Percentiles rank a stretch among this genome's conserved stretches.
phyloP scores from a whole-genome alignment of 345 rosid genomes.

The Aquilaria yunnanensis region DNA sequence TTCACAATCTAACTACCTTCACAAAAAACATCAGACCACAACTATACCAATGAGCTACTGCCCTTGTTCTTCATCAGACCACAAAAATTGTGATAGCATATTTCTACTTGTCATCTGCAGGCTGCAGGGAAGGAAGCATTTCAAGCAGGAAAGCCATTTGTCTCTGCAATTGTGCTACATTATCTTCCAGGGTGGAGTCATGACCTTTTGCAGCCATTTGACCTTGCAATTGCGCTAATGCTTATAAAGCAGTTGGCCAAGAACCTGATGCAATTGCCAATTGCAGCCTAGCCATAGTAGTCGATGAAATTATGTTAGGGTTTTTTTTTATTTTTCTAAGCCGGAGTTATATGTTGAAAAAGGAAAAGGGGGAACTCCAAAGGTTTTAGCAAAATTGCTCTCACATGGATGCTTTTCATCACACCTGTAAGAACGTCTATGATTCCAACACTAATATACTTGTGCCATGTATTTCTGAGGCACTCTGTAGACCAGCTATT shows the following conservation, averaged over 20 bases:
- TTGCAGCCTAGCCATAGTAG: conserved; percentile 95
- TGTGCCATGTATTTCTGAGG: conserved; percentile 26
- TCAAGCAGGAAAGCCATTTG: conserved; percentile 57
- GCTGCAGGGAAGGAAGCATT: conserved; percentile 93
- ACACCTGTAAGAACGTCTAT: conserved; percentile 2
- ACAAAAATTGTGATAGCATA: not conserved
- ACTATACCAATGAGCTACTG: no score
- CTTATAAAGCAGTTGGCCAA: conserved; percentile 77
- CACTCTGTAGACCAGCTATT: conserved; percentile 75
- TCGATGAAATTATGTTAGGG: conserved; percentile 85
- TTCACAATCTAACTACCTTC: no score
- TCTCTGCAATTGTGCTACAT: conserved; percentile 71
- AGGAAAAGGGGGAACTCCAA: not conserved
- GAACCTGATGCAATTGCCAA: conserved; percentile 86
- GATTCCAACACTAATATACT: no score
- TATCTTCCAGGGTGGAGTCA: conserved; percentile 72
- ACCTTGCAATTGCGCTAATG: conserved; percentile 96
- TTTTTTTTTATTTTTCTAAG: conserved; percentile 18
- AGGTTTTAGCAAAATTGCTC: not conserved
- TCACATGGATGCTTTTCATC: not conserved
- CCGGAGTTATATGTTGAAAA: conserved; percentile 1
- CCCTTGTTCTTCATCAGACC: no score
- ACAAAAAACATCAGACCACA: no score
- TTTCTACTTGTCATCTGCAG: conserved; percentile 27
- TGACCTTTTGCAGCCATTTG: conserved; percentile 91